Percentiles rank a stretch among this genome's conserved stretches.
Evolutionary conservation across 192 early-diverging fungal genomes (phyloP).

Genomic region (Funneliformis geosporum): DNA sequence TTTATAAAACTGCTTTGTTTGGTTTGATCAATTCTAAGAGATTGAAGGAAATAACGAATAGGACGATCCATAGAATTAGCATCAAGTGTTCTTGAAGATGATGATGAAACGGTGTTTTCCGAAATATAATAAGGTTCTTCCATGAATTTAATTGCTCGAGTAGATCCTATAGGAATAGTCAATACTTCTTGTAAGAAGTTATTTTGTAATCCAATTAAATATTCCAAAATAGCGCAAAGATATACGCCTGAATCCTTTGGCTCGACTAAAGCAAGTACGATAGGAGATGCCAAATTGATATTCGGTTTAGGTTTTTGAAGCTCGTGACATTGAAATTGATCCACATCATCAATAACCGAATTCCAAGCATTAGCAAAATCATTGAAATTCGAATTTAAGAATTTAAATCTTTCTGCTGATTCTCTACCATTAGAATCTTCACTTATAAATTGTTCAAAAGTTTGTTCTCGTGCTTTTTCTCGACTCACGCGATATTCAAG

Average conservation of each 20-base stretch:
- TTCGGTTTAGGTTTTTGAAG: not conserved
- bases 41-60: not conserved
- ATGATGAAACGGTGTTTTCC: not conserved
- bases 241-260: conserved; percentile 4
- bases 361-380: conserved; percentile 34
- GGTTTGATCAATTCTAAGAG: not conserved
- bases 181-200: conserved; percentile 27
- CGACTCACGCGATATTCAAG: conserved; percentile 27
- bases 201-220: conserved; percentile 30
- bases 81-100: not conserved
- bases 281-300: not conserved
- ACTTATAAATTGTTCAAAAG: conserved; percentile 32
- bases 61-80: not conserved
- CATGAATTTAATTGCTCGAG: conserved; percentile 22
- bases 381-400: not conserved
- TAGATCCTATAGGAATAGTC: not conserved
- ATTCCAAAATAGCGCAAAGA: conserved; percentile 25
- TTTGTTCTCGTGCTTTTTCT: conserved; percentile 17
- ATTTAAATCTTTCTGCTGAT: not conserved
- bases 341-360: not conserved
- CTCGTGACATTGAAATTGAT: conserved; percentile 21
- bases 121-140: not conserved
- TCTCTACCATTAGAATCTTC: not conserved
- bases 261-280: conserved; percentile 29
- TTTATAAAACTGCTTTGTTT: not conserved